phyloP scores from a whole-genome alignment of 495 filamentous ascomycete genomes.

The Penicilliopsis zonata region DNA sequence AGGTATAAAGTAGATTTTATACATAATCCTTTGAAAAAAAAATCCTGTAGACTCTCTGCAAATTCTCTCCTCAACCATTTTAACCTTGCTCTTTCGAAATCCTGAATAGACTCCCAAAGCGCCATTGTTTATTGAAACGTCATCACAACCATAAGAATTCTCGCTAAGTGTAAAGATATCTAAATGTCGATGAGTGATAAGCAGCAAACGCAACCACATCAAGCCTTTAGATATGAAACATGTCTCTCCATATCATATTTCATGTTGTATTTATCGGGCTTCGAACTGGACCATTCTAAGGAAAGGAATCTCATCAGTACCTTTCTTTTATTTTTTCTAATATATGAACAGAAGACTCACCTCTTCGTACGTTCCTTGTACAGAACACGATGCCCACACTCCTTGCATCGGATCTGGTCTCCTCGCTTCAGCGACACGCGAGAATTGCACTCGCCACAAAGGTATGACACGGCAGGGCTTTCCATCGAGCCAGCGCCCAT shows the following conservation, averaged over 20 bases:
- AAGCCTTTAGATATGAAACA: background rate
- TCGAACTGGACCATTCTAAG: constrained; percentile 93
- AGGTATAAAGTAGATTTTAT: too few relatives aligned
- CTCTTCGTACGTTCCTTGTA: constrained; percentile 98
- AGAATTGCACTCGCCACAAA: constrained; percentile 85
- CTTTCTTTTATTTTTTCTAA: background rate
- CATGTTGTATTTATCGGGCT: constrained; percentile 49
- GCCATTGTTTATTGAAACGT: too few relatives aligned
- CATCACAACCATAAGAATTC: too few relatives aligned
- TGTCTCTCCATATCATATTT: background rate
- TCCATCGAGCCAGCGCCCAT: constrained; percentile 17
- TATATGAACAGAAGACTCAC: constrained; percentile 37
- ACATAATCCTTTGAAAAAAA: too few relatives aligned
- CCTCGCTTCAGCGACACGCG: constrained; percentile 71
- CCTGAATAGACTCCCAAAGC: too few relatives aligned
- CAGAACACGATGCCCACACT: constrained; percentile 89
- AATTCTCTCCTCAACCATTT: too few relatives aligned
- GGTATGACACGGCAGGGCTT: constrained; percentile 57
- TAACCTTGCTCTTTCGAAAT: too few relatives aligned
- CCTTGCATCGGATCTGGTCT: constrained; percentile 87
- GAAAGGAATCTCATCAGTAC: constrained; percentile 1
- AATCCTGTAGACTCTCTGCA: too few relatives aligned
- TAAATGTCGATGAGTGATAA: too few relatives aligned
- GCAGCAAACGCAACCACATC: background rate
- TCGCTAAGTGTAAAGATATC: too few relatives aligned